phyloP scores from a whole-genome alignment of 2,329 filamentous ascomycete species.

The Penicillium hesseltinei region DNA sequence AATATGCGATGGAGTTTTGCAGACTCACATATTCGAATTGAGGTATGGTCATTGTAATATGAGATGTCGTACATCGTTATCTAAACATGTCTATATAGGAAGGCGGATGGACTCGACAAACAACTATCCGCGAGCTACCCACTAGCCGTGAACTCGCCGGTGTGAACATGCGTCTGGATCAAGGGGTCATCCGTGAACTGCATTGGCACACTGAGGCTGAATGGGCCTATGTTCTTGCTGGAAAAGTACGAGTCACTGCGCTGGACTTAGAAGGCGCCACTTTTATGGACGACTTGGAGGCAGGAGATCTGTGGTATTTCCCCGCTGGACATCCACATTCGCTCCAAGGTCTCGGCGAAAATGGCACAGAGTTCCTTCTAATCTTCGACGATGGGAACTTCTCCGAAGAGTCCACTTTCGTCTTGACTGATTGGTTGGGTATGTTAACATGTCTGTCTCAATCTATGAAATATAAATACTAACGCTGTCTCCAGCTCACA shows the following conservation, averaged over 20 bases:
- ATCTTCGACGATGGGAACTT: constrained; percentile 60
- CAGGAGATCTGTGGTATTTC: constrained; percentile 77
- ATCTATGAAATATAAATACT: neutral
- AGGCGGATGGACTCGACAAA: constrained; percentile 74
- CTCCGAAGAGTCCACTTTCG: constrained; percentile 66
- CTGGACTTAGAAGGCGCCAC: constrained; percentile 72
- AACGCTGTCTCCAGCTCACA: constrained; percentile 53
- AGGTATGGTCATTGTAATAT: constrained; percentile 44
- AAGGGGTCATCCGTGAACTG: constrained; percentile 71
- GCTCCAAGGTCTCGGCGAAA: constrained; percentile 64
- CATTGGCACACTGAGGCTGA: constrained; percentile 82
- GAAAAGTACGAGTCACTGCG: constrained; percentile 68
- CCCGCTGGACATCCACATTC: constrained; percentile 73
- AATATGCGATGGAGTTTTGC: constrained; percentile 73
- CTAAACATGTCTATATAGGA: constrained; percentile 48
- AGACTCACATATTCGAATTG: constrained; percentile 63
- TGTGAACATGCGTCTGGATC: constrained; percentile 74
- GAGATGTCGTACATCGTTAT: no score
- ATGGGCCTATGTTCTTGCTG: constrained; percentile 73
- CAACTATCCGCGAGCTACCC: constrained; percentile 42
- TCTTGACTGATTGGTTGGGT: constrained; percentile 71
- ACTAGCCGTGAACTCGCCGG: constrained; percentile 64
- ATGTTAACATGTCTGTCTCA: constrained; percentile 16
- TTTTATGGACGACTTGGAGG: constrained; percentile 71
- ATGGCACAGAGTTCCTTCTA: constrained; percentile 63